phyloP scores from a whole-genome alignment of 2,329 filamentous ascomycete genomes.

The Ascochyta fabae region DNA sequence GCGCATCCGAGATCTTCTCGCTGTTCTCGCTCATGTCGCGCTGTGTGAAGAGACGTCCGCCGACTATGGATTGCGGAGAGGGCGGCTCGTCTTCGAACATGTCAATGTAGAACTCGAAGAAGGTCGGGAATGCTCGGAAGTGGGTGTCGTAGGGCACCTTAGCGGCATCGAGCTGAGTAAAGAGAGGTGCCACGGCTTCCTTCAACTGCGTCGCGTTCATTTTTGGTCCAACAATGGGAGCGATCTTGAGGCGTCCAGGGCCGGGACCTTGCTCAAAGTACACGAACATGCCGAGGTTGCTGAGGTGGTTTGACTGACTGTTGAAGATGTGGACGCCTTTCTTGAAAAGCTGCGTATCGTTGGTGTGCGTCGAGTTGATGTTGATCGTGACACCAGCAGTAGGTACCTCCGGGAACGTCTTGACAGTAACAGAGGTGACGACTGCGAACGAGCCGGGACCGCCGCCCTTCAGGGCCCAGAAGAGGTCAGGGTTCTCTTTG shows the following conservation, averaged over 20 bases:
- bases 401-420: slow-evolving; percentile 42
- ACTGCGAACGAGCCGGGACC: slow-evolving; percentile 43
- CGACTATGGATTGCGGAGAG: slow-evolving; percentile 39
- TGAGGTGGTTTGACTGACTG: slow-evolving; percentile 43
- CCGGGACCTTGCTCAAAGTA: slow-evolving; percentile 42
- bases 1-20: slow-evolving; percentile 34
- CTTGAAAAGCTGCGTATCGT: slow-evolving; percentile 36
- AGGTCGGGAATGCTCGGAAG: slow-evolving; percentile 41
- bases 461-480: slow-evolving; percentile 46
- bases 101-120: slow-evolving; percentile 47
- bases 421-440: slow-evolving; percentile 41
- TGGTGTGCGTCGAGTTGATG: slow-evolving; percentile 47
- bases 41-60: slow-evolving; percentile 43
- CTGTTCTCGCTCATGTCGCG: slow-evolving; percentile 35
- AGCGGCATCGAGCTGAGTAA: slow-evolving; percentile 36
- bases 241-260: slow-evolving; percentile 38
- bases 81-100: slow-evolving; percentile 46
- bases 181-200: slow-evolving; percentile 36
- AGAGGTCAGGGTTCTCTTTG: slow-evolving; percentile 46
- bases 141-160: slow-evolving; percentile 40
- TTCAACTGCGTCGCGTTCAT: slow-evolving; percentile 39
- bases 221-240: slow-evolving; percentile 43
- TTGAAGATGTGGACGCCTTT: slow-evolving; percentile 44
- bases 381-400: slow-evolving; percentile 43
- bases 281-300: slow-evolving; percentile 44